Percentiles rank a stretch among this genome's conserved stretches.
Conservation (phyloP, 78 protist genomes). For the Pelomyxa schiedti region DNA sequence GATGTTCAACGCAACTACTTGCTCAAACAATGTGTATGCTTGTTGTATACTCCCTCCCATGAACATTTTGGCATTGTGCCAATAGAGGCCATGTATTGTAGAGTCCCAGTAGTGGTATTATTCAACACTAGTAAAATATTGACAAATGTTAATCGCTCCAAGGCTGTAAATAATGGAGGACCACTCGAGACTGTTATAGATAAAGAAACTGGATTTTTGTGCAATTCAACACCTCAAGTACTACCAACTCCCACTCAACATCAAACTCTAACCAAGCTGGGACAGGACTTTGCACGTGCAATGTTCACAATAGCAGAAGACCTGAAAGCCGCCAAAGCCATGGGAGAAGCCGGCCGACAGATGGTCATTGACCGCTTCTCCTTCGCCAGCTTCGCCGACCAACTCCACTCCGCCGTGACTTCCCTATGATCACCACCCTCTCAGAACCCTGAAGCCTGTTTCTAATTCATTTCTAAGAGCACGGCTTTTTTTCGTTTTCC, state of each 20-base stretch:
- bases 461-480: too few relatives aligned
- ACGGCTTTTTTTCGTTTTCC: too few relatives aligned
- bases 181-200: slow-evolving; percentile 74
- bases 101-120: neutral
- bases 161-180: slow-evolving; percentile 85
- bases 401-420: too few relatives aligned
- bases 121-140: neutral
- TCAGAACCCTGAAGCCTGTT: too few relatives aligned
- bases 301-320: neutral
- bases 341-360: neutral
- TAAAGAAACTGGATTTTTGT: slow-evolving; percentile 55
- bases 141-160: too few relatives aligned
- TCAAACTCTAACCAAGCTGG: too few relatives aligned
- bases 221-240: neutral
- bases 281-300: neutral
- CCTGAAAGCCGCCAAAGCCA: neutral
- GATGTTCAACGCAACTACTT: neutral
- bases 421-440: too few relatives aligned
- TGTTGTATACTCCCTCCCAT: slow-evolving; percentile 88
- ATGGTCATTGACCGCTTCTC: neutral
- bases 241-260: too few relatives aligned
- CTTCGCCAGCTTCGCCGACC: neutral
- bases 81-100: slow-evolving; percentile 64
- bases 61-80: slow-evolving; percentile 99
- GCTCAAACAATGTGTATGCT: slow-evolving; percentile 21